These are phyloP conservation scores for Globisporangium splendens DNA, from an alignment of 352 stramenopile genomes.

Conservation along the genomic window DNA sequence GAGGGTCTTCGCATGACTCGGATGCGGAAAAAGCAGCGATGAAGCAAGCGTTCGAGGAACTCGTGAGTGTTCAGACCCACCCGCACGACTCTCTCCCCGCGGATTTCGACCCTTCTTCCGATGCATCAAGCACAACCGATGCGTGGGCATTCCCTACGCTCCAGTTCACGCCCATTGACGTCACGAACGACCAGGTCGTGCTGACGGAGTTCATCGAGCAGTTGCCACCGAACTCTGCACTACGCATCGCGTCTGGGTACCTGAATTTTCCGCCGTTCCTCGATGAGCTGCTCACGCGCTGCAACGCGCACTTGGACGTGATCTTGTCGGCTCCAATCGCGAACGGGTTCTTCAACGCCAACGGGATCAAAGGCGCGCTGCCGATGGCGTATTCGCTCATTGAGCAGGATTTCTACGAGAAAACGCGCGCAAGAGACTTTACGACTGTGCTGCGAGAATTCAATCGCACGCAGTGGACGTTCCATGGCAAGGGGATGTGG, in stretches of 20 bases:
- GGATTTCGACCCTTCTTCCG: too few species aligned
- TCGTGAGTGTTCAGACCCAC: conserved; percentile 32
- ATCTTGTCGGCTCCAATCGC: conserved; percentile 59
- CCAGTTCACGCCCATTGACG: conserved; percentile 61
- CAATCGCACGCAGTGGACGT: conserved; percentile 65
- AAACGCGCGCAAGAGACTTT: conserved; percentile 32
- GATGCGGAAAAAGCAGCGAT: conserved; percentile 30
- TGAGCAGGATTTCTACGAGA: conserved; percentile 74
- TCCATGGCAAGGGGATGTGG: conserved; percentile 87
- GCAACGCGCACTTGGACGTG: conserved; percentile 47
- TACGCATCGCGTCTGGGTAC: conserved; percentile 76
- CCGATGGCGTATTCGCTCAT: conserved; percentile 84
- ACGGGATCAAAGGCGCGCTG: conserved; percentile 65
- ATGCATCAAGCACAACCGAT: conserved; percentile 17
- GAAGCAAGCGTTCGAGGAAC: conserved; percentile 36
- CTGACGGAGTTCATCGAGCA: conserved; percentile 42
- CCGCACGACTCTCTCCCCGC: neutral
- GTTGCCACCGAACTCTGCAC: conserved; percentile 35
- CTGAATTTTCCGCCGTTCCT: conserved; percentile 78
- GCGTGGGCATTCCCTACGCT: conserved; percentile 74
- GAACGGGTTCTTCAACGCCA: conserved; percentile 73
- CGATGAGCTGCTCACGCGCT: conserved; percentile 43
- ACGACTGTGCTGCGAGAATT: conserved; percentile 61
- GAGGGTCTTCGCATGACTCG: conserved; percentile 28
- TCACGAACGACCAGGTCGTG: conserved; percentile 56